Evolutionary conservation across 148 eudicot species (phyloP).

Genomic region (Cornus kousa): DNA sequence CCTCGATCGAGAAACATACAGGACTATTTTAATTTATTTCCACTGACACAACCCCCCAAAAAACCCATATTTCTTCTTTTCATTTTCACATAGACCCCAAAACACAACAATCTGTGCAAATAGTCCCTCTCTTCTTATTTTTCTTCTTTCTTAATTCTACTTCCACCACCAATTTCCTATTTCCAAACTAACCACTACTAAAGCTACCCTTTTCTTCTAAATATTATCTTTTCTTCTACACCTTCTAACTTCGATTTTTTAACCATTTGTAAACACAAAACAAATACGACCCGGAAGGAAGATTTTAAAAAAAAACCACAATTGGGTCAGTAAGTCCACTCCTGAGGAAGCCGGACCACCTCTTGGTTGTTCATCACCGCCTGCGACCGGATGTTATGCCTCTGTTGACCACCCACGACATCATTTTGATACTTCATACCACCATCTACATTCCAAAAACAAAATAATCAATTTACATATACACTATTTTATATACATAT

Average conservation of each 20-base stretch:
- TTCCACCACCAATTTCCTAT: no score
- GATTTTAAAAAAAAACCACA: neutral
- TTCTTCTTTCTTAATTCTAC: no score
- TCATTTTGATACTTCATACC: neutral
- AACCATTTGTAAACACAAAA: no score
- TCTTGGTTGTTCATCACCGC: neutral
- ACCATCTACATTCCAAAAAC: neutral
- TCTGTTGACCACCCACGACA: neutral
- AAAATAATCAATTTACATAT: no score
- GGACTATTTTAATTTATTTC: no score
- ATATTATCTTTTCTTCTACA: neutral
- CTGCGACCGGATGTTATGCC: neutral
- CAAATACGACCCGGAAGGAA: neutral
- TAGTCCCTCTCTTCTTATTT: no score
- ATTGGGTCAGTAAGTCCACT: slow-evolving; percentile 49
- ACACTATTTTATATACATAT: neutral
- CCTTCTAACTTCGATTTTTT: neutral
- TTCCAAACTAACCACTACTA: no score
- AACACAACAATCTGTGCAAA: no score
- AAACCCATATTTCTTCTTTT: no score
- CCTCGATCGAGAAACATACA: no score
- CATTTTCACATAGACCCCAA: no score
- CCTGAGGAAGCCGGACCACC: slow-evolving; percentile 23
- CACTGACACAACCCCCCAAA: neutral
- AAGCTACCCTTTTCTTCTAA: neutral